Evolutionary conservation across 2,329 filamentous ascomycete species (phyloP).

Genomic region (Ophiocordyceps camponoti-floridani): DNA sequence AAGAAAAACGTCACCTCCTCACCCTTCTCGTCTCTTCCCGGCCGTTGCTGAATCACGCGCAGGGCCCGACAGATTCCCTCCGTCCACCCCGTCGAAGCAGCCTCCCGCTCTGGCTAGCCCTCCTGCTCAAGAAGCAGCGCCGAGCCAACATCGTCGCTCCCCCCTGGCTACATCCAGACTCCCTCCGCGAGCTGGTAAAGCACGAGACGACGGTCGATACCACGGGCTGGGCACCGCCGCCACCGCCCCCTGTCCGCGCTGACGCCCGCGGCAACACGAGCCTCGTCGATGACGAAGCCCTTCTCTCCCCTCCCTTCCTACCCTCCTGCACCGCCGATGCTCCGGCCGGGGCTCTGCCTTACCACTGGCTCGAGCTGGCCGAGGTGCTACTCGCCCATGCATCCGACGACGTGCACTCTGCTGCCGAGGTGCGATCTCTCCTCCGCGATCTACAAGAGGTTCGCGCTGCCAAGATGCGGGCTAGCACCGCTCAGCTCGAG

Average conservation of each 20-base stretch:
- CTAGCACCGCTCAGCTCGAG: conserved; percentile 54
- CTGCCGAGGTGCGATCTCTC: conserved; percentile 56
- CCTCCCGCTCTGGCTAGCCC: conserved; percentile 83
- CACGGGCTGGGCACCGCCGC: conserved; percentile 60
- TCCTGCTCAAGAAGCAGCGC: conserved; percentile 85
- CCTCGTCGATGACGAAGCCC: conserved; percentile 13
- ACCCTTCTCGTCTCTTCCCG: conserved; percentile 1
- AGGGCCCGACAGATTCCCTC: conserved; percentile 65
- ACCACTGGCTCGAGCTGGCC: conserved; percentile 87
- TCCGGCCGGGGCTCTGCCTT: conserved; percentile 57
- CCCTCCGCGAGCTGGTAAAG: conserved; percentile 60
- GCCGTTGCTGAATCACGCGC: neutral
- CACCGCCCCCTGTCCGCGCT: conserved; percentile 40
- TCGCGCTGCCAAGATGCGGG: conserved; percentile 72
- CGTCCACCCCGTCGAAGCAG: conserved; percentile 64
- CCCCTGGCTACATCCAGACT: conserved; percentile 66
- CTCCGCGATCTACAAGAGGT: conserved; percentile 75
- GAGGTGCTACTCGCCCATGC: conserved; percentile 78
- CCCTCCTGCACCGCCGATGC: conserved; percentile 54
- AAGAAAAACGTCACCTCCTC: conserved; percentile 15
- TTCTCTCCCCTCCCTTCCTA: conserved; percentile 58
- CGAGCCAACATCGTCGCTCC: conserved; percentile 87
- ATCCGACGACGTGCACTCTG: conserved; percentile 58
- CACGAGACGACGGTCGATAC: conserved; percentile 59
- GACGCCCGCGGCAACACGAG: conserved; percentile 26